These are phyloP conservation scores for Neurospora sp. DNA, from an alignment of 495 filamentous ascomycete genomes.

Conservation along the genomic window DNA sequence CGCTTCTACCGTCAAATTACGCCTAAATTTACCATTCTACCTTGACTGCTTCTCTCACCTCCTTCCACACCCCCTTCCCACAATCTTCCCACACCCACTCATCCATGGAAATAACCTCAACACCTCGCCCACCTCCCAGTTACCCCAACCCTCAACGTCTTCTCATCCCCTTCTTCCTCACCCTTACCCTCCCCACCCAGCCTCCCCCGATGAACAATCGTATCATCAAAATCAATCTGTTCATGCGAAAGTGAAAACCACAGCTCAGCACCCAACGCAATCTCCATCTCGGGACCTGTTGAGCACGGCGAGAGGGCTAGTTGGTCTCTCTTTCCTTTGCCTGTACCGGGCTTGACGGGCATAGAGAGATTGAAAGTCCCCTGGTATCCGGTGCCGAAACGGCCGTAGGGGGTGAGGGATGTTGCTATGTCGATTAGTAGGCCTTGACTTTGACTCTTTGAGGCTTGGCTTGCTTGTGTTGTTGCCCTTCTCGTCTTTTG, in stretches of 20 bases:
- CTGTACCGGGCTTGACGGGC: neutral
- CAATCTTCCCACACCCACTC: too few relatives aligned
- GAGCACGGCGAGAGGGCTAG: neutral
- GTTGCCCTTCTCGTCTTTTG: neutral
- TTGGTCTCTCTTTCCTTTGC: neutral
- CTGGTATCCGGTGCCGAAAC: neutral
- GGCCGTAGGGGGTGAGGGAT: neutral
- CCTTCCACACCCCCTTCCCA: too few relatives aligned
- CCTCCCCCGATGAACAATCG: neutral
- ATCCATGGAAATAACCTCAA: neutral
- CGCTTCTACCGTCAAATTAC: too few relatives aligned
- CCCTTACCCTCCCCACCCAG: neutral
- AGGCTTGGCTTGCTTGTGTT: neutral
- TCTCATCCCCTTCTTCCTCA: neutral
- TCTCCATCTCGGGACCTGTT: neutral
- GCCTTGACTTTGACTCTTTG: neutral
- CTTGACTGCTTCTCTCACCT: too few relatives aligned
- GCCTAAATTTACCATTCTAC: too few relatives aligned
- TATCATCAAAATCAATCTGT: neutral
- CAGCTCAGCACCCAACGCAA: neutral
- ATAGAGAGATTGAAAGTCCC: neutral
- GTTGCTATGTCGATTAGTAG: neutral
- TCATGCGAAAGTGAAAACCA: neutral
- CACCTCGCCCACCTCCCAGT: neutral
- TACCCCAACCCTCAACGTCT: neutral